Percentiles rank a stretch among this genome's conserved stretches.
These are phyloP conservation scores for Pontederia paniculata DNA, from an alignment of 176 grass and related monocot species.

Conservation along the genomic window DNA sequence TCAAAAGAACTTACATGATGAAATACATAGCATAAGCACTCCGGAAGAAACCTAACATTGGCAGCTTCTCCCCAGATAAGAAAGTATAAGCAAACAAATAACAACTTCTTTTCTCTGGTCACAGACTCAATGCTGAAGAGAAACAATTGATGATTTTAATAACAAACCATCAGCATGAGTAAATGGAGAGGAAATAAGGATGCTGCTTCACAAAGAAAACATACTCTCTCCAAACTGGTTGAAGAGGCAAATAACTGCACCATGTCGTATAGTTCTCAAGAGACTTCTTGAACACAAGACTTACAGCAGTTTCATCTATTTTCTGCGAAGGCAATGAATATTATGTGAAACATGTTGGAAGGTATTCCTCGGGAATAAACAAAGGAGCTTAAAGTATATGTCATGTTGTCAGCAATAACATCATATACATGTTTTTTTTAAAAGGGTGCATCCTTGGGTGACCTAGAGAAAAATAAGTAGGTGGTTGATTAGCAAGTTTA, in stretches of 20 bases:
- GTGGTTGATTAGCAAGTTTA: no score
- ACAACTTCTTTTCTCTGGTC: conserved; percentile 77
- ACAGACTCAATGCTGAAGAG: conserved; percentile 43
- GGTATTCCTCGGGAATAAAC: neutral
- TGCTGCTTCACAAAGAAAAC: conserved; percentile 11
- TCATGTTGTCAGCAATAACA: neutral
- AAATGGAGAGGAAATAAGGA: neutral
- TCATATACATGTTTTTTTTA: neutral
- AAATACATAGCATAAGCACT: conserved; percentile 92
- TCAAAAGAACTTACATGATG: conserved; percentile 61
- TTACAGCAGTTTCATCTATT: conserved; percentile 77
- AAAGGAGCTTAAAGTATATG: neutral
- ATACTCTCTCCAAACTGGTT: conserved; percentile 64
- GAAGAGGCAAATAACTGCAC: conserved; percentile 74
- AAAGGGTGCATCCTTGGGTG: no score
- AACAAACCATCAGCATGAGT: conserved; percentile 10
- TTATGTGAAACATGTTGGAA: conserved; percentile 19
- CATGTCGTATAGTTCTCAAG: conserved; percentile 97
- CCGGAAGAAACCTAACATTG: conserved; percentile 81
- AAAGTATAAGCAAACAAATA: conserved; percentile 86
- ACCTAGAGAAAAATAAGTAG: no score
- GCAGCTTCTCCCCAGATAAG: conserved; percentile 98
- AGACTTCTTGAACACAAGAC: conserved; percentile 56
- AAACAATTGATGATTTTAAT: conserved; percentile 22
- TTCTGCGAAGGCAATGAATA: conserved; percentile 45